Percentiles rank a stretch among this genome's conserved stretches.
These are phyloP conservation scores for Venturia effusa DNA, from an alignment of 2,329 filamentous ascomycete species.

Conservation along the genomic window DNA sequence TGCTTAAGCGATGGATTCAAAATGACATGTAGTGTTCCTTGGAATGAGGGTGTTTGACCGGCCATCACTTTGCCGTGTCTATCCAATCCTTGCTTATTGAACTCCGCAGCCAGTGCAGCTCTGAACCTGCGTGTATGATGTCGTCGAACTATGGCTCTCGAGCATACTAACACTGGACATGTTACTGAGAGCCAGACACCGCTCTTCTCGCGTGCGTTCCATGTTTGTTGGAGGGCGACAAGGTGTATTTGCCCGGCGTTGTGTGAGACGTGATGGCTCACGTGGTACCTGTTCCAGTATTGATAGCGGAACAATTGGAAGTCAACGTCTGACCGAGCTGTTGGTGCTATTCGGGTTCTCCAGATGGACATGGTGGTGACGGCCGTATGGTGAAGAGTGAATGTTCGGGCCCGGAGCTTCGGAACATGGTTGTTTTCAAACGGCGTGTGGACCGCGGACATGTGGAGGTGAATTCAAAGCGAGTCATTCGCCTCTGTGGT, in stretches of 20 bases:
- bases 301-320: neutral
- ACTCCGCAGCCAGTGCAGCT: neutral
- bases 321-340: neutral
- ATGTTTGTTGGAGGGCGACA: neutral
- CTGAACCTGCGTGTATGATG: constrained; percentile 2
- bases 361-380: neutral
- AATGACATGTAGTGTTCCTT: neutral
- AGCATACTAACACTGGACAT: neutral
- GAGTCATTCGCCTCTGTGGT: neutral
- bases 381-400: neutral
- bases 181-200: neutral
- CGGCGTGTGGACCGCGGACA: no score
- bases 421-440: no score
- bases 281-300: neutral
- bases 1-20: neutral
- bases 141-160: constrained; percentile 2
- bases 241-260: neutral
- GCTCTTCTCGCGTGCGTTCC: neutral
- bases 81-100: neutral
- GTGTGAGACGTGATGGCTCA: neutral
- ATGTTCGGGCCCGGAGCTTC: neutral
- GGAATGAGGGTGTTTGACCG: neutral
- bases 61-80: neutral
- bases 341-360: neutral
- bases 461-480: no score